Evolutionary conservation across 768 basidiomycete genomes (phyloP).

Genomic region (Naganishia friedmannii): DNA sequence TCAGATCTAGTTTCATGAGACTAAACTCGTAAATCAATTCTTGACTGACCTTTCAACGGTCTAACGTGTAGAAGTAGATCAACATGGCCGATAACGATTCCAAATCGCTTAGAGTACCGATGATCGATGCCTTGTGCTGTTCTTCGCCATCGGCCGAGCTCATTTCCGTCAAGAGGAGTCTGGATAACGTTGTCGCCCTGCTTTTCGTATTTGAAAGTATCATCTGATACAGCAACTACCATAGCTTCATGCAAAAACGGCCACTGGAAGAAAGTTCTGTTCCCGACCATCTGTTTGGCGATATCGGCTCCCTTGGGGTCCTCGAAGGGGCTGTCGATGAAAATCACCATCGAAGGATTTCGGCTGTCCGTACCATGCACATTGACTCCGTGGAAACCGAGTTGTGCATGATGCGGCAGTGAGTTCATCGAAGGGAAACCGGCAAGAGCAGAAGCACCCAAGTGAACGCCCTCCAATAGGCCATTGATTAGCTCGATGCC

Average conservation of each 20-base stretch:
- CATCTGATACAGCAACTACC: slow-evolving; percentile 81
- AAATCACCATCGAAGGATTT: slow-evolving; percentile 90
- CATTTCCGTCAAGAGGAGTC: slow-evolving; percentile 70
- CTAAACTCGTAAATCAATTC: background rate
- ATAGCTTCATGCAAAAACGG: slow-evolving; percentile 91
- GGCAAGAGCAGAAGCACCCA: slow-evolving; percentile 80
- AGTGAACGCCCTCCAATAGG: slow-evolving; percentile 79
- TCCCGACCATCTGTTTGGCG: slow-evolving; percentile 70
- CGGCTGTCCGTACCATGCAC: slow-evolving; percentile 85
- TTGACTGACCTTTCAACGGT: slow-evolving; percentile 73
- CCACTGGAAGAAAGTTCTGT: slow-evolving; percentile 79
- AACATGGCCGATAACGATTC: slow-evolving; percentile 76
- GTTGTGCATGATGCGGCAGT: slow-evolving; percentile 68
- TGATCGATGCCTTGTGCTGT: slow-evolving; percentile 79
- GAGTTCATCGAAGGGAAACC: slow-evolving; percentile 96
- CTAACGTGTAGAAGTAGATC: slow-evolving; percentile 82
- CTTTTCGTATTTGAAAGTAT: slow-evolving; percentile 75
- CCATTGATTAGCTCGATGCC: slow-evolving; percentile 83
- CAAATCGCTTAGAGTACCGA: slow-evolving; percentile 81
- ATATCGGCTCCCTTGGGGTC: slow-evolving; percentile 66
- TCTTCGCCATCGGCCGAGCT: slow-evolving; percentile 70
- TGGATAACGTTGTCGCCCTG: slow-evolving; percentile 55
- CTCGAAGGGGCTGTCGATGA: slow-evolving; percentile 74
- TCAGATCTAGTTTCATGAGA: background rate
- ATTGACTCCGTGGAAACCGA: slow-evolving; percentile 86